A percentile compares a stretch with the other conserved stretches of the same genome.
Evolutionary conservation across 345 rosid genomes (phyloP).

Genomic region (Lepidium aucheri): DNA sequence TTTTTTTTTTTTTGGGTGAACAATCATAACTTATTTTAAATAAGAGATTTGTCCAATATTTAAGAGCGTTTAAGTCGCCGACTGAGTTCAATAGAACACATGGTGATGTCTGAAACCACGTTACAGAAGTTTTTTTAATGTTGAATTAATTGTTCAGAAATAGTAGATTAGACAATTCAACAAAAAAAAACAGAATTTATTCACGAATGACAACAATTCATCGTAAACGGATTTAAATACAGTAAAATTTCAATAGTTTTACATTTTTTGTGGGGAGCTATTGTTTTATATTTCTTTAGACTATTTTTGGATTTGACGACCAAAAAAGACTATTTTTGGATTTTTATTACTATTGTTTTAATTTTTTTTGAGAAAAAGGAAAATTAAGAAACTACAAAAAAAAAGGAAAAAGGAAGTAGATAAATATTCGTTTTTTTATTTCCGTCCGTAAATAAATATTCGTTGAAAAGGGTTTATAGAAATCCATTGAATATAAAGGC

Average conservation of each 20-base stretch:
- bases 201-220: neutral
- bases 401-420: neutral
- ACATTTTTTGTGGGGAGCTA: too few relatives aligned
- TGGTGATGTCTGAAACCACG: slow-evolving; percentile 14
- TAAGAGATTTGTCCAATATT: neutral
- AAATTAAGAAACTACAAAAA: neutral
- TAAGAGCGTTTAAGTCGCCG: neutral
- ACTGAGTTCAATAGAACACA: neutral
- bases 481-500: neutral
- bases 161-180: neutral
- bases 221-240: neutral
- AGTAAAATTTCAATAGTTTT: neutral
- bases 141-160: neutral
- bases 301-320: too few relatives aligned
- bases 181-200: neutral
- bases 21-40: neutral
- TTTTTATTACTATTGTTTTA: too few relatives aligned
- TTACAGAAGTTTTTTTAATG: neutral
- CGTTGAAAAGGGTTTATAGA: neutral
- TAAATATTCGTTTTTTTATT: neutral
- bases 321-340: too few relatives aligned
- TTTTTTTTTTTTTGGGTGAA: too few relatives aligned
- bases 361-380: neutral
- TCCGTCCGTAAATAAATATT: neutral
- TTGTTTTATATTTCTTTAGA: too few relatives aligned